Base-by-base conservation (phyloP, 2,329 filamentous ascomycete species). In the Microsporum ferrugineum region DNA sequence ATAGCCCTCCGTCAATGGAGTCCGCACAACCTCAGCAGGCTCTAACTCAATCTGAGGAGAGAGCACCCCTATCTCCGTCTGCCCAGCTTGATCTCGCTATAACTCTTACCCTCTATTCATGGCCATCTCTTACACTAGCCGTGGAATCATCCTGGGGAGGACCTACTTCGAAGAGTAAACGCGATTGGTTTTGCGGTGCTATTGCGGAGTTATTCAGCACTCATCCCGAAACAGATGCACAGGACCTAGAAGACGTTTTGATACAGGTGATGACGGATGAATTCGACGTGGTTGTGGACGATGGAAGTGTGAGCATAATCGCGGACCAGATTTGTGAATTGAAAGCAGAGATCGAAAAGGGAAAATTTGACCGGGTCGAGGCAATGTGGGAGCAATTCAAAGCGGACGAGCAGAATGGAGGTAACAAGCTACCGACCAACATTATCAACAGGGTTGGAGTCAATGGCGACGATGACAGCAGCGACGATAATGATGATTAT, bases 201-300 rank as follows among this genome's bases (percentile, higher is more conserved):
- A 81, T 97, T 59, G 87, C 86, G 62, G 89, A 96, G 31, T 84
- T 96, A 64, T 87, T 96, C 67, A 78, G 69, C 17, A 74, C 78
- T 8, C 75, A 79, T 2, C 79, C 84, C 1, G 78, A 84, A 60
- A 85, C 88, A 8, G 88, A 96, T 67, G 77, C 82, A 17, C 84
- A 87, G 65, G 90, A 96, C 68, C 78, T 96, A 49, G 92, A 97
- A 77, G 82, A 87, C 45, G 85, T 95, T 58, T 79, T 97, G 56
- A 79, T 96, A 55, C 89, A 96, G 69, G 86, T 96, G 63, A 94
- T 97, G 87, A 82, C 88, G 64, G 94, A 97, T 76, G 94, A 99
- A 17, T 17, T 17, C 17, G 17, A 17, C 17, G 17, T 17, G 17
- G 87, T 89, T 61, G 84, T 96, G 33, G 94, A 97, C 69, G 94